Conservation (phyloP, 2,329 filamentous ascomycete genomes). For the Beauveria australis region DNA sequence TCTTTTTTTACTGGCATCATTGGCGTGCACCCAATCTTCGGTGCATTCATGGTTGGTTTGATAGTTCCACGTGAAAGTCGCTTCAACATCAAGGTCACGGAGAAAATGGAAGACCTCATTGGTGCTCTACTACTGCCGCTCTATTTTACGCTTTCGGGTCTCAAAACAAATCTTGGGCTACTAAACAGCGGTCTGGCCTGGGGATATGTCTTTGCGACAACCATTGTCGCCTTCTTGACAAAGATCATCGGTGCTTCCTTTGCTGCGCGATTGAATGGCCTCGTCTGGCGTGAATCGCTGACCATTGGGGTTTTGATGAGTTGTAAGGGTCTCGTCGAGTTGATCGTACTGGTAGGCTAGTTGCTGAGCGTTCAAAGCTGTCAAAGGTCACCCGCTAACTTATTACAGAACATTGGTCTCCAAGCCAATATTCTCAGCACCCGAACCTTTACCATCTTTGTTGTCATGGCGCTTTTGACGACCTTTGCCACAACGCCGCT, state of each 20-base stretch:
- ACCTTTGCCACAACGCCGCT: slow-evolving; percentile 79
- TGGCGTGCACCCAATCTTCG: slow-evolving; percentile 90
- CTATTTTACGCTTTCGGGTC: slow-evolving; percentile 86
- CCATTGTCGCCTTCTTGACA: slow-evolving; percentile 70
- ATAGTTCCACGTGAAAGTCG: slow-evolving; percentile 86
- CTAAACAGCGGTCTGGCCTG: slow-evolving; percentile 75
- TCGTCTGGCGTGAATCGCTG: slow-evolving; percentile 85
- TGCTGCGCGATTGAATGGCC: slow-evolving; percentile 64
- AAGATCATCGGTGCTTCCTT: slow-evolving; percentile 79
- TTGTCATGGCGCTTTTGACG: slow-evolving; percentile 85
- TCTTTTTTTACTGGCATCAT: slow-evolving; percentile 86
- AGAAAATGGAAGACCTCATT: slow-evolving; percentile 91
- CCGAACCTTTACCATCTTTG: slow-evolving; percentile 85
- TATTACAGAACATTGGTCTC: slow-evolving; percentile 57
- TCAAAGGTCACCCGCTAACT: not conserved
- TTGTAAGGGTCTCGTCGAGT: slow-evolving; percentile 88
- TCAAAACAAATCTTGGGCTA: slow-evolving; percentile 81
- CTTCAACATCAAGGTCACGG: slow-evolving; percentile 83
- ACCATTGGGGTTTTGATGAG: slow-evolving; percentile 89
- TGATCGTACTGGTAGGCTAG: slow-evolving; percentile 75
- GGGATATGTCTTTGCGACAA: slow-evolving; percentile 82
- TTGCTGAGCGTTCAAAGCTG: not conserved
- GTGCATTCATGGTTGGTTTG: slow-evolving; percentile 79
- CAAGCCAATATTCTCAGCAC: slow-evolving; percentile 74
- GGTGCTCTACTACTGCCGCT: slow-evolving; percentile 76